A percentile compares a stretch with the other conserved stretches of the same genome.
phyloP scores from a whole-genome alignment of 2,329 filamentous ascomycete genomes.

The Dactylellina drechsleri region DNA sequence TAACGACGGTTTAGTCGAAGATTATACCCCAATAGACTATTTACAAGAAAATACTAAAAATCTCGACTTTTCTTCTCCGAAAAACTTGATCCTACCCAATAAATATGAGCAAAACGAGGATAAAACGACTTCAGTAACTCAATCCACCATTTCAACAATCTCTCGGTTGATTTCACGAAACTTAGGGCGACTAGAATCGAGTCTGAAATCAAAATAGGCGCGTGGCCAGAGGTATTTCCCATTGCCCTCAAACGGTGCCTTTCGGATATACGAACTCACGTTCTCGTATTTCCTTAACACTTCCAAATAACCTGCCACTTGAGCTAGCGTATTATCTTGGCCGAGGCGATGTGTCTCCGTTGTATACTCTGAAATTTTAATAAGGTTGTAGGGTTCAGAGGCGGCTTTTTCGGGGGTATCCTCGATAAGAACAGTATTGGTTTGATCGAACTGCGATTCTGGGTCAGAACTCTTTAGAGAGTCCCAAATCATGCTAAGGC shows the following conservation, averaged over 20 bases:
- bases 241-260: conserved; percentile 25
- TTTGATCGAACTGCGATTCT: conserved; percentile 67
- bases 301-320: conserved; percentile 68
- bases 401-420: conserved; percentile 83
- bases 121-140: too few relatives aligned
- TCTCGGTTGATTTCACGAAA: too few relatives aligned
- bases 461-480: conserved; percentile 62
- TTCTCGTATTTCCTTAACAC: conserved; percentile 65
- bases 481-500: conserved; percentile 77
- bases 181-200: too few relatives aligned
- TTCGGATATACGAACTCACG: conserved; percentile 61
- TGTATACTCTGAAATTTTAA: conserved; percentile 82
- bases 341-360: conserved; percentile 63
- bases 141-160: too few relatives aligned
- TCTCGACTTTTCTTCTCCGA: too few relatives aligned
- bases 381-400: conserved; percentile 83
- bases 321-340: conserved; percentile 63
- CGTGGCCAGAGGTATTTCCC: neutral
- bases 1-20: too few relatives aligned
- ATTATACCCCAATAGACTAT: too few relatives aligned
- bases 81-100: too few relatives aligned
- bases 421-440: conserved; percentile 89
- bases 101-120: too few relatives aligned
- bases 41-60: too few relatives aligned
- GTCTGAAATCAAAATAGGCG: too few relatives aligned